These are phyloP conservation scores for Dissophora ornata DNA, from an alignment of 192 early-diverging fungal species.

Conservation along the genomic window DNA sequence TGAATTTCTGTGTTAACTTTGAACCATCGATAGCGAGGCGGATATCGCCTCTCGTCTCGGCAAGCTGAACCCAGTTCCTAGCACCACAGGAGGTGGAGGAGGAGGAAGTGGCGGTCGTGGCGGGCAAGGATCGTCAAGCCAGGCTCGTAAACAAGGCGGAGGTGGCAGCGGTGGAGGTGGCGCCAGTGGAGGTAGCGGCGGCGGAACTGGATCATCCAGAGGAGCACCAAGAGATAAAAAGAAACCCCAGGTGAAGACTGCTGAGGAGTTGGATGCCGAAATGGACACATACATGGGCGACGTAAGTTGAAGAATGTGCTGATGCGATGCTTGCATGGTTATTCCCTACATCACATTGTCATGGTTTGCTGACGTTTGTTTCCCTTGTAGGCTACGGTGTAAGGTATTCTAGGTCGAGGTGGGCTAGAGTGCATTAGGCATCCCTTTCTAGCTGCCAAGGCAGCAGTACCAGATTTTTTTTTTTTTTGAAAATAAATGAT, in stretches of 20 bases:
- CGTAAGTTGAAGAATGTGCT: constrained; percentile 18
- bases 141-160: constrained; percentile 5
- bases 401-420: too few species aligned
- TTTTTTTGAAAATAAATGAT: too few species aligned
- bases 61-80: constrained; percentile 38
- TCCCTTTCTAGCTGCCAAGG: too few species aligned
- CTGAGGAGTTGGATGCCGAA: constrained; percentile 63
- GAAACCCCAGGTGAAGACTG: constrained; percentile 36
- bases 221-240: constrained; percentile 14
- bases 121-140: neutral
- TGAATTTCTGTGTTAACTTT: neutral
- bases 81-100: neutral
- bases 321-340: too few species aligned
- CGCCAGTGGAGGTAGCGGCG: neutral
- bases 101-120: neutral
- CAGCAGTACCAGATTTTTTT: too few species aligned
- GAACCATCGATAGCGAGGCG: constrained; percentile 22
- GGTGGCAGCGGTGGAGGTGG: constrained; percentile 9
- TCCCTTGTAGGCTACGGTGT: too few species aligned
- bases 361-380: too few species aligned
- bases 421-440: too few species aligned
- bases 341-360: too few species aligned
- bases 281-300: constrained; percentile 68
- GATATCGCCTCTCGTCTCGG: constrained; percentile 46
- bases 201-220: constrained; percentile 3